Conservation (phyloP, 306 rosid genomes). For the Mimosa bimucronata region DNA sequence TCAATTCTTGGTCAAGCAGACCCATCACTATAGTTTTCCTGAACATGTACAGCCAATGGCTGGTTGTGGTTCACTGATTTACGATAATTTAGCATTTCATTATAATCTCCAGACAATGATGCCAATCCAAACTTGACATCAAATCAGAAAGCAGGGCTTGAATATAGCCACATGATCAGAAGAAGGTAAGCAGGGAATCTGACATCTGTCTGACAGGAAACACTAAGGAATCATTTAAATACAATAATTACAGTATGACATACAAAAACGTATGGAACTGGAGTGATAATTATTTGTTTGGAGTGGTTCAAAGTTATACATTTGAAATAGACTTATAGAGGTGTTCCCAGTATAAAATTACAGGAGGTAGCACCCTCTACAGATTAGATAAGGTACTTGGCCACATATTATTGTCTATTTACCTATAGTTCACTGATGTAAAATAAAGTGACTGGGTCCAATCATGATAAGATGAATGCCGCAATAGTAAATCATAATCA, state of each 20-base stretch:
- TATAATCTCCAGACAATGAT: slow-evolving; percentile 18
- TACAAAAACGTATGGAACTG: background rate
- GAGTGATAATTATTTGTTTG: background rate
- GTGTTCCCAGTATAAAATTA: background rate
- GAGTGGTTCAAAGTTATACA: background rate
- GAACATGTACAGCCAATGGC: slow-evolving; percentile 10
- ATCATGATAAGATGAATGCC: slow-evolving; percentile 31
- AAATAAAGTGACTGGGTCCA: slow-evolving; percentile 3
- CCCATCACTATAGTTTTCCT: background rate
- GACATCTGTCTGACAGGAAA: slow-evolving; percentile 17
- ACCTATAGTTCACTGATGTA: background rate
- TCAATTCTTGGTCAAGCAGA: background rate
- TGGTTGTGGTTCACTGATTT: slow-evolving; percentile 20
- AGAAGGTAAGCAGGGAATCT: background rate
- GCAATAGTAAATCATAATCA: slow-evolving; percentile 21
- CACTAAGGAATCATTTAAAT: background rate
- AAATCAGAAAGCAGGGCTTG: background rate
- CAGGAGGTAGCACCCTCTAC: background rate
- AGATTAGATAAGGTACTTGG: background rate
- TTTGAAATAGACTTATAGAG: background rate
- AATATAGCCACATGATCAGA: background rate
- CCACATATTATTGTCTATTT: background rate
- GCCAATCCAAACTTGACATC: slow-evolving; percentile 12
- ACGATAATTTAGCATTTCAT: slow-evolving; percentile 26
- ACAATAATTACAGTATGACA: slow-evolving; percentile 6